These are phyloP conservation scores for Anisodus tanguticus DNA, from an alignment of 257 asterid species.

Conservation along the genomic window DNA sequence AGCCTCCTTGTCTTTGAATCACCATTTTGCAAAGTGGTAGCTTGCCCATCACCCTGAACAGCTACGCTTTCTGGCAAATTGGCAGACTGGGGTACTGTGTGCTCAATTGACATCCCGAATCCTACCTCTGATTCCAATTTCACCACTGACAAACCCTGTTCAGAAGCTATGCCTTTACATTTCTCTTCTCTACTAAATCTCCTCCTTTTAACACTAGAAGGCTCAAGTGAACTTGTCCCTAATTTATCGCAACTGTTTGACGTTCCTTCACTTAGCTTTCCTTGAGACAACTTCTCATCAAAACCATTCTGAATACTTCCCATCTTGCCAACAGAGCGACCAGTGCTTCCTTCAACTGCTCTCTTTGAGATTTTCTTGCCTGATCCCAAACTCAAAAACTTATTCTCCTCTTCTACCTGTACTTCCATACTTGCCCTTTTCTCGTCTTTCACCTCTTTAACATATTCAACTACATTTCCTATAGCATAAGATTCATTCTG, in stretches of 20 bases:
- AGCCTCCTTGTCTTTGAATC: slow-evolving; percentile 44
- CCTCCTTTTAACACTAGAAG: slow-evolving; percentile 36
- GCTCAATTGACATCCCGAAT: slow-evolving; percentile 26
- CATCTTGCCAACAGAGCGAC: slow-evolving; percentile 29
- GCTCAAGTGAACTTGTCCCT: slow-evolving; percentile 10
- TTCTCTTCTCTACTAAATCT: slow-evolving; percentile 42
- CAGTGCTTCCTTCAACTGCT: slow-evolving; percentile 35
- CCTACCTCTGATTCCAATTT: slow-evolving; percentile 30
- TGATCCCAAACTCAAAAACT: slow-evolving; percentile 58
- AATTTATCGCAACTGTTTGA: not conserved
- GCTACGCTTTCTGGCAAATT: slow-evolving; percentile 30
- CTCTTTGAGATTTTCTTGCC: slow-evolving; percentile 58
- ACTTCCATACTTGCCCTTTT: slow-evolving; percentile 42
- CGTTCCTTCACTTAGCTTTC: slow-evolving; percentile 38
- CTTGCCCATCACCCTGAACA: slow-evolving; percentile 19
- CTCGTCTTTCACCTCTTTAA: slow-evolving; percentile 40
- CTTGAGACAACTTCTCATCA: slow-evolving; percentile 29
- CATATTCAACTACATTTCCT: slow-evolving; percentile 27
- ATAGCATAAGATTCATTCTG: slow-evolving; percentile 33
- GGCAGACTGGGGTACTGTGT: slow-evolving; percentile 32
- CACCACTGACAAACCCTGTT: slow-evolving; percentile 30
- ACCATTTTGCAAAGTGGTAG: not conserved
- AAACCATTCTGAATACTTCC: slow-evolving; percentile 32
- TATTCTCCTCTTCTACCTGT: slow-evolving; percentile 44
- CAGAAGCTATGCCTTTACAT: slow-evolving; percentile 42